Evolutionary conservation across 1,139 yeast genomes (phyloP).

Genomic region (Taphrina deformans): DNA sequence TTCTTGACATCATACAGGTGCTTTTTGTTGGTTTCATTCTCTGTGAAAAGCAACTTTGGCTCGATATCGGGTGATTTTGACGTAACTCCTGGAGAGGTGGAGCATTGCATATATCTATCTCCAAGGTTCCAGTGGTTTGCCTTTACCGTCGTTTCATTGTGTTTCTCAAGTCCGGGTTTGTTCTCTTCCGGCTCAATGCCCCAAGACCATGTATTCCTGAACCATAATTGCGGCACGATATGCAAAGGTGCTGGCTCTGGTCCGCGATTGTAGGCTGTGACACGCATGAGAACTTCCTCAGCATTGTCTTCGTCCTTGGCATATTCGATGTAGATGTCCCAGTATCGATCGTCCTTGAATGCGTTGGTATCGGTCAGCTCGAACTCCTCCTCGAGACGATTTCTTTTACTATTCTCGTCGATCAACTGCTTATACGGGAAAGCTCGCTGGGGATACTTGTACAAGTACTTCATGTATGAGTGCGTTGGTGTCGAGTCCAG

Average conservation of each 20-base stretch:
- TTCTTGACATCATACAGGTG: conserved; percentile 65
- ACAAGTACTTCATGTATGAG: conserved; percentile 86
- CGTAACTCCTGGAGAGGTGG: conserved; percentile 79
- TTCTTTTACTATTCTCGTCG: conserved; percentile 64
- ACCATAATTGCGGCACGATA: conserved; percentile 78
- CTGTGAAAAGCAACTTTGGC: conserved; percentile 77
- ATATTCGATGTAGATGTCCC: conserved; percentile 87
- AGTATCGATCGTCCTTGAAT: conserved; percentile 77
- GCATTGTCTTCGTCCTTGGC: conserved; percentile 84
- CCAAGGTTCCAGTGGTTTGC: conserved; percentile 75
- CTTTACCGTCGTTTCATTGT: conserved; percentile 54
- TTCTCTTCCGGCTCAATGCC: conserved; percentile 57
- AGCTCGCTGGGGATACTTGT: conserved; percentile 84
- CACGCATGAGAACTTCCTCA: conserved; percentile 75
- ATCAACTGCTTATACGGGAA: conserved; percentile 81
- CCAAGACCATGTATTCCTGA: conserved; percentile 95
- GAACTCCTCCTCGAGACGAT: conserved; percentile 65
- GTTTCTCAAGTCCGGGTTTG: conserved; percentile 57
- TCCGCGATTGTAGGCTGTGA: conserved; percentile 88
- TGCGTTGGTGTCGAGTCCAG: conserved; percentile 92
- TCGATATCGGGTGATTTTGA: conserved; percentile 56
- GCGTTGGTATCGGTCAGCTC: conserved; percentile 76
- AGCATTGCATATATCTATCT: conserved; percentile 66
- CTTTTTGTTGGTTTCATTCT: conserved; percentile 78
- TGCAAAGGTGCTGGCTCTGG: conserved; percentile 83